Percentiles rank a stretch among this genome's conserved stretches.
Conservation (phyloP, 1,284 basidiomycete genomes). For the Ustilago hordei region DNA sequence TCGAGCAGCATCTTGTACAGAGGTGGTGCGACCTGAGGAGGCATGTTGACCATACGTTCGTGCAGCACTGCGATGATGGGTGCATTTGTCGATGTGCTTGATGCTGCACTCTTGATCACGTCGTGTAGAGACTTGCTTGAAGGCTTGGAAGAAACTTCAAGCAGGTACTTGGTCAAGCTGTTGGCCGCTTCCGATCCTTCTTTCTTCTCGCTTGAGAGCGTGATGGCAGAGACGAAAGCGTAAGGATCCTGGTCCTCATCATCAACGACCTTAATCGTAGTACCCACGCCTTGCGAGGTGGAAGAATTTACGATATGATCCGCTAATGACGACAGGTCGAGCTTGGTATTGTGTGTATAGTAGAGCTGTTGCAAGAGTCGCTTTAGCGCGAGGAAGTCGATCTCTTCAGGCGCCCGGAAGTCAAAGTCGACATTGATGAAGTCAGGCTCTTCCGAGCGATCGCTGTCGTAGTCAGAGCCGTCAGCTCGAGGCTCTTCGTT, state of each 20-base stretch:
- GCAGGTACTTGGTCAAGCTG: constrained; percentile 46
- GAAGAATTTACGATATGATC: constrained; percentile 53
- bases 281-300: constrained; percentile 53
- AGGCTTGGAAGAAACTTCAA: constrained; percentile 41
- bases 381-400: constrained; percentile 64
- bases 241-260: constrained; percentile 67
- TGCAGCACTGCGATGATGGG: constrained; percentile 60
- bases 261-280: constrained; percentile 63
- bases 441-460: constrained; percentile 50
- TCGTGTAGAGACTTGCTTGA: constrained; percentile 47
- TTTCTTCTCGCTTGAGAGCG: constrained; percentile 31
- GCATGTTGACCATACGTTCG: constrained; percentile 69
- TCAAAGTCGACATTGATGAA: constrained; percentile 69
- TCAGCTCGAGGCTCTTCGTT: constrained; percentile 41
- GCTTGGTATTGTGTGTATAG: constrained; percentile 64
- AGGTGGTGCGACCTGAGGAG: constrained; percentile 60
- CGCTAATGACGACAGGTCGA: constrained; percentile 56
- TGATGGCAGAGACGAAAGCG: constrained; percentile 61
- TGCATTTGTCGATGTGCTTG: constrained; percentile 34
- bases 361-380: constrained; percentile 67
- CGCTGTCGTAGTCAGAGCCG: constrained; percentile 50
- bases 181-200: constrained; percentile 25
- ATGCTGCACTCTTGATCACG: constrained; percentile 35
- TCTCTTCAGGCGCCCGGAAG: constrained; percentile 61
- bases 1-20: constrained; percentile 66